Base-by-base conservation (phyloP, 495 filamentous ascomycete genomes). In the Penicillium turbatum region DNA sequence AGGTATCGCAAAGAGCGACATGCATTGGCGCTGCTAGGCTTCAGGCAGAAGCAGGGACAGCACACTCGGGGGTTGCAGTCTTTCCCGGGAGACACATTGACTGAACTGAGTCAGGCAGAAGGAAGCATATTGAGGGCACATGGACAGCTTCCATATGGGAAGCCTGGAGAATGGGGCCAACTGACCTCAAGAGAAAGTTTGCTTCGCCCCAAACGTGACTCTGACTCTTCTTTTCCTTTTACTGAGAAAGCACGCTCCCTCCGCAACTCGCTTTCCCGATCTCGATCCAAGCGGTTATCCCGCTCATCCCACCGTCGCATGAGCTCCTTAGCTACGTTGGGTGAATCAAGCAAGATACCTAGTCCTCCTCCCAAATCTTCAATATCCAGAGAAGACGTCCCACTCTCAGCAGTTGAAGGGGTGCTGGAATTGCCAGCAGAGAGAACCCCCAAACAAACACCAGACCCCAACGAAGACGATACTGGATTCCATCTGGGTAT, bases 141-240 rank as follows among this genome's bases (percentile, higher is more conserved):
- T 51, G 66, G 68, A 15, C 65, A 73, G 27, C 54, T 71, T 11
- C 71, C 71, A 13, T 77, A 71, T 53, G 70, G 69, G 8, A 69
- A 67, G 44, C 67, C 68, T 16, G 57, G 51, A 3, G 72, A 72
- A 70, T 79, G 73, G 67, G 74, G 72, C 13, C 61, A 73, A 37
- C 45, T 75, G n/a, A 53, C 69, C 11, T 79, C 76, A 9, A 61
- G 66, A 9, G 74, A 78, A 29, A 69, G 61, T 48, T 53, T 78
- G 6, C 31, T 61, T 15, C 57, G 49, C n/a, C 44, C 59, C 4
- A 54, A 59, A 7, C 48, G 37, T 7, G 58, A 54, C 13, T 63
- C 68, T 2, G 68, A 75, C 26, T 51, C 63, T 4, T 57, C 59
- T 1, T 66, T 67, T 29, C 44, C 62, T 11, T 24, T 70, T 5